Conservation (phyloP, 2,329 filamentous ascomycete genomes). For the Neopestalotiopsis sp. region DNA sequence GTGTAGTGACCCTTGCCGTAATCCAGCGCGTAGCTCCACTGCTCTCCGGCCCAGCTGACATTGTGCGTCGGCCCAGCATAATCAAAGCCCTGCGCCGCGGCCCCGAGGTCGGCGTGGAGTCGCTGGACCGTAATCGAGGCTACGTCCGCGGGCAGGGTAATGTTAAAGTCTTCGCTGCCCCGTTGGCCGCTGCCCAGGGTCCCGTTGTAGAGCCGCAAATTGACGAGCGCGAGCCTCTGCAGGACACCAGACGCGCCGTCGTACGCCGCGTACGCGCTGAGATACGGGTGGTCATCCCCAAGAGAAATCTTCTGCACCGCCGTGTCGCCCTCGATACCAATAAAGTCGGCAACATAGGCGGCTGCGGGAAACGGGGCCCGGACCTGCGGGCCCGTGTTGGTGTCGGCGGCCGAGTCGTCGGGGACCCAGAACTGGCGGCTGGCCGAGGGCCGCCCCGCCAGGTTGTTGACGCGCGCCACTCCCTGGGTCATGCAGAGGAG, state of each 20-base stretch:
- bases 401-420: slow-evolving; percentile 4
- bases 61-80: slow-evolving; percentile 32
- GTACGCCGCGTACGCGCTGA: slow-evolving; percentile 22
- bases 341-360: slow-evolving; percentile 28
- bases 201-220: slow-evolving; percentile 18
- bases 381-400: slow-evolving; percentile 25
- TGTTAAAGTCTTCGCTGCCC: neutral
- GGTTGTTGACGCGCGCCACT: slow-evolving; percentile 25
- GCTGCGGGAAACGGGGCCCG: slow-evolving; percentile 25
- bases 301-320: slow-evolving; percentile 15
- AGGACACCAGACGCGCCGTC: neutral
- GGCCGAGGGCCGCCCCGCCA: slow-evolving; percentile 24
- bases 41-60: slow-evolving; percentile 34
- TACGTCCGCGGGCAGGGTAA: slow-evolving; percentile 8
- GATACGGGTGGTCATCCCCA: neutral
- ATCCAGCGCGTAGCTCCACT: slow-evolving; percentile 28
- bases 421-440: slow-evolving; percentile 26
- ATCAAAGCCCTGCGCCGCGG: slow-evolving; percentile 28
- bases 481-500: slow-evolving; percentile 26
- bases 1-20: slow-evolving; percentile 8
- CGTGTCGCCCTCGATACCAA: slow-evolving; percentile 22
- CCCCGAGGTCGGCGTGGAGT: slow-evolving; percentile 24
- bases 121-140: slow-evolving; percentile 19
- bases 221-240: slow-evolving; percentile 19
- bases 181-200: neutral